phyloP scores from a whole-genome alignment of 805 yeast species.

The Clavispora carvajalis region DNA sequence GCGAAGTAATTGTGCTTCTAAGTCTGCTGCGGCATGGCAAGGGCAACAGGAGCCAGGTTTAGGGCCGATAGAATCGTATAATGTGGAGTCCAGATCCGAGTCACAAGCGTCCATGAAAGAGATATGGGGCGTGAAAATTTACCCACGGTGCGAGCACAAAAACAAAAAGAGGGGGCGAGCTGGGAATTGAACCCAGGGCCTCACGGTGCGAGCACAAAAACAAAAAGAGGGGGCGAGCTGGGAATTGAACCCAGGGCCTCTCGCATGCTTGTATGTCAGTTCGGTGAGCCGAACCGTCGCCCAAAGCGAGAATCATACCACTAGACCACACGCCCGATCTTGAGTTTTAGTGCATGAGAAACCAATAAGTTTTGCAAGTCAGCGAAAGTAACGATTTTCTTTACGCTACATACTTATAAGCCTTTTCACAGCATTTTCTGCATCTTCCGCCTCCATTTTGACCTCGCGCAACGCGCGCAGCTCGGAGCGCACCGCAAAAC shows the following conservation, averaged over 20 bases:
- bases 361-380: too few relatives aligned
- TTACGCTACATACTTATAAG: background rate
- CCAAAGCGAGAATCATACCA: conserved; percentile 18
- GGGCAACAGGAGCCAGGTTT: background rate
- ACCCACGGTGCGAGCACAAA: background rate
- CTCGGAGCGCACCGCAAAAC: conserved; percentile 77
- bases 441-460: conserved; percentile 53
- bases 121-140: background rate
- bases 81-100: background rate
- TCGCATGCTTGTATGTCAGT: conserved; percentile 17
- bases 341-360: background rate
- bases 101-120: background rate
- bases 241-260: conserved; percentile 34
- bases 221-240: conserved; percentile 24
- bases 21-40: background rate
- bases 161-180: too few relatives aligned
- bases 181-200: too few relatives aligned
- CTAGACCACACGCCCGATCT: conserved; percentile 16
- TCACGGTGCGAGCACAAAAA: too few relatives aligned
- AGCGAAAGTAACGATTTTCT: too few relatives aligned
- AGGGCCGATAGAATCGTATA: background rate
- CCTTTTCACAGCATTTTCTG: conserved; percentile 4
- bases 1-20: background rate
- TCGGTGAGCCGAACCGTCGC: conserved; percentile 2
- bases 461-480: conserved; percentile 73